Evolutionary conservation across 805 yeast genomes (phyloP), one percentile per base, ranked within the genome.

Genomic region (Candida peoriensis): DNA sequence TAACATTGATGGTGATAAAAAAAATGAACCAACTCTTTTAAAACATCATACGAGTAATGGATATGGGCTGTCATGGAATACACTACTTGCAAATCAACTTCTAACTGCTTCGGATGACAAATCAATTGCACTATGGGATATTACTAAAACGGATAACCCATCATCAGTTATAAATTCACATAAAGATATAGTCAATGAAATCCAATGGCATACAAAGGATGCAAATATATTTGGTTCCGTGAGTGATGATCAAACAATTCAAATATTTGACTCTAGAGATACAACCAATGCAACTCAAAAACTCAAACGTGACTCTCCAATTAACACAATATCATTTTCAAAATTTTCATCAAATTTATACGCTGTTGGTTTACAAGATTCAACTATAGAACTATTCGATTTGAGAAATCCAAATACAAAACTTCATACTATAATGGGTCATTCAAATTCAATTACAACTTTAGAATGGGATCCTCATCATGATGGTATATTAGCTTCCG

Each of bases 371-470:
- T 78, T 83, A 34, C 72, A 77, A 24, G 83, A 81, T 50, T 69
- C 83, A 7, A 76, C 77, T 40, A 71, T 82, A 24, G 74, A 74
- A 36, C 54, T 84, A n/a, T 71, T 78, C 41, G 93, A 84, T 50
- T 48, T 74, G 23, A 67, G 93, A 49, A 64, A 65, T 28, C 48
- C 74, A 1, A 42, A 52, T 4, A 60, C 63, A 5, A 61, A 68
- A 17, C 63, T 84, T 9, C 93, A 84, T 54, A 69, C 81, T 4
- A 80, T 84, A 78, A 68, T 79, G 74, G 93, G 93, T 2, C 96
- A 87, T 48, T 76, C 81, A 4, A 85, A 74, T 21, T 60, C 82
- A 1, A 75, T 87, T 24, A 82, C 89, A 1, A 63, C 76, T 28
- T 55, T 87, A 37, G 88, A 84, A 50, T 87, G 89, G 71, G 80